A percentile compares a stretch with the other conserved stretches of the same genome.
Conservation (phyloP, 805 yeast genomes). For the Candida jianshihensis region DNA sequence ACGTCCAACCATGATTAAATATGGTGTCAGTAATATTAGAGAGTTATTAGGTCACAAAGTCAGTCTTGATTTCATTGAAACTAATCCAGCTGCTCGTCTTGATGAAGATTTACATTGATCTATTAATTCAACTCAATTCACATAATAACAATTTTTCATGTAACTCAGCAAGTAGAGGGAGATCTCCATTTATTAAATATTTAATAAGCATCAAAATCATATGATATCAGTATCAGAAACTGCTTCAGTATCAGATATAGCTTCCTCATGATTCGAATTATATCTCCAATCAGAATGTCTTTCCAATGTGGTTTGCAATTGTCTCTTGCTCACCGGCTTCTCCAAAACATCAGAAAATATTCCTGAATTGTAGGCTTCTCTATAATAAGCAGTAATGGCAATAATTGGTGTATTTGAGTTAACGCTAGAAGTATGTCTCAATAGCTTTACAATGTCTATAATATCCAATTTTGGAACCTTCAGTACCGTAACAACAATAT, state of each 20-base stretch:
- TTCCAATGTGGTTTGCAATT: constrained; percentile 14
- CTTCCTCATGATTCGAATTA: constrained; percentile 17
- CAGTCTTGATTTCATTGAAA: constrained; percentile 86
- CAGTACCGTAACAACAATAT: constrained; percentile 71
- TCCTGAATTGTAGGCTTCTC: constrained; percentile 46
- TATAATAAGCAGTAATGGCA: constrained; percentile 63
- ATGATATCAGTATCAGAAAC: constrained; percentile 29
- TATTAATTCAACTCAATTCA: neutral
- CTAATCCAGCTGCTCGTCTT: constrained; percentile 95
- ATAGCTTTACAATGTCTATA: constrained; percentile 68
- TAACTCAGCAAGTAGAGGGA: neutral
- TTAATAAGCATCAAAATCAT: neutral
- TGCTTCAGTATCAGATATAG: constrained; percentile 23
- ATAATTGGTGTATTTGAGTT: constrained; percentile 74
- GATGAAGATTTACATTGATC: constrained; percentile 50
- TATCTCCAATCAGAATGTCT: constrained; percentile 21
- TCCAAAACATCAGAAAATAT: constrained; percentile 65
- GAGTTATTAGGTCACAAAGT: constrained; percentile 97
- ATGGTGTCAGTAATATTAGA: constrained; percentile 91
- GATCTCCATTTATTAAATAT: neutral
- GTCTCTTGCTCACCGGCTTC: constrained; percentile 44
- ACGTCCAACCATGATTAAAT: constrained; percentile 99
- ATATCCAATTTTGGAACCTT: constrained; percentile 62
- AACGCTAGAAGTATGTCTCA: constrained; percentile 68
- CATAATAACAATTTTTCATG: neutral